These are phyloP conservation scores for Symmetrospora coprosmae DNA, from an alignment of 768 basidiomycete genomes.

Conservation along the genomic window DNA sequence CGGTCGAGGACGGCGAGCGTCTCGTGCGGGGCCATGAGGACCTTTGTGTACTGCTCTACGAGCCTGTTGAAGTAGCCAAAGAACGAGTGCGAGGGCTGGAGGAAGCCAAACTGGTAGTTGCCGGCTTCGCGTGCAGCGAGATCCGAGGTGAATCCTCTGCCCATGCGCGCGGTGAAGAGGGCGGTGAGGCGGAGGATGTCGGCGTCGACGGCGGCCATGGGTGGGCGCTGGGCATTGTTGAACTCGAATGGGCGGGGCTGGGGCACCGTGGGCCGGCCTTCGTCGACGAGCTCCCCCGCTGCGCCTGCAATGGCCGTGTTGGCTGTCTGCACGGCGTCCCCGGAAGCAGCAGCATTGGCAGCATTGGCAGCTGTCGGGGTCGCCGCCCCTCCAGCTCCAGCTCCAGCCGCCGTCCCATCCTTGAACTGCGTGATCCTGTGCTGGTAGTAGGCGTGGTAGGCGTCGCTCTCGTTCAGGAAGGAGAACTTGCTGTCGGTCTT, in stretches of 20 bases:
- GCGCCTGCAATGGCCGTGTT: not conserved
- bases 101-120: constrained; percentile 96
- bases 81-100: constrained; percentile 86
- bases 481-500: constrained; percentile 96
- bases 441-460: constrained; percentile 96
- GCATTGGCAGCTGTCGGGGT: not conserved
- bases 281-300: constrained; percentile 49
- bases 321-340: not conserved
- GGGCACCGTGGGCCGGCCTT: constrained; percentile 41
- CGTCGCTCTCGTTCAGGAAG: constrained; percentile 89
- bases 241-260: constrained; percentile 64
- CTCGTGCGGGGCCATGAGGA: constrained; percentile 69
- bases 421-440: constrained; percentile 72
- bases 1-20: constrained; percentile 55
- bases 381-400: constrained; percentile 7
- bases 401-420: constrained; percentile 45
- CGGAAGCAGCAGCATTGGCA: not conserved
- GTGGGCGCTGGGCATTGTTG: constrained; percentile 61
- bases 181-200: constrained; percentile 95
- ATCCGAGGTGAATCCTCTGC: constrained; percentile 66
- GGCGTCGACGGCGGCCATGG: constrained; percentile 77
- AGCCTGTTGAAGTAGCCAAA: constrained; percentile 94
- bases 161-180: constrained; percentile 82
- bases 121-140: constrained; percentile 78
- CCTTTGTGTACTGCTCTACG: constrained; percentile 87